Evolutionary conservation across 78 protist species (phyloP).

Genomic region (Creolimax fragrantissima): DNA sequence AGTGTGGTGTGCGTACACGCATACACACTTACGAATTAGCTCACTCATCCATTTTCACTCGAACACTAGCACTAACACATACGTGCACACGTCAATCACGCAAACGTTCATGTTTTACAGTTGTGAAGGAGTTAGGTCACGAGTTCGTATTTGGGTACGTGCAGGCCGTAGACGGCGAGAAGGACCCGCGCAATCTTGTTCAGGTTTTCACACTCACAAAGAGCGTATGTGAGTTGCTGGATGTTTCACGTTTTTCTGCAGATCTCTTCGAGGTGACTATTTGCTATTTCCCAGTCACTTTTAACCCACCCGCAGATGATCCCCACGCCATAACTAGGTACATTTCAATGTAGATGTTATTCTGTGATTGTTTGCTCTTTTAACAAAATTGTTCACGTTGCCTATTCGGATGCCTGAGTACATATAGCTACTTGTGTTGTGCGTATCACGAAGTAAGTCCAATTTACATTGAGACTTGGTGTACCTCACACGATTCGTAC

Average conservation of each 20-base stretch:
- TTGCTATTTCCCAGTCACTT: conserved; percentile 80
- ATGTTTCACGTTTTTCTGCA: conserved; percentile 11
- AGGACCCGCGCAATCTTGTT: conserved; percentile 85
- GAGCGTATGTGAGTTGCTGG: background rate
- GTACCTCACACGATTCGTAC: too few relatives aligned
- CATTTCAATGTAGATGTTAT: background rate
- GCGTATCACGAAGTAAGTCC: too few relatives aligned
- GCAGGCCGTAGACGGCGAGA: conserved; percentile 80
- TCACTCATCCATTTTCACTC: too few relatives aligned
- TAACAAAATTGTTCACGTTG: too few relatives aligned
- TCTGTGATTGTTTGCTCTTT: background rate
- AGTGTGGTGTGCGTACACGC: too few relatives aligned
- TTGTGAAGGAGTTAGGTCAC: conserved; percentile 4
- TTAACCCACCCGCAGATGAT: conserved; percentile 77
- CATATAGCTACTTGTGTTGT: too few relatives aligned
- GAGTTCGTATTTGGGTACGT: conserved; percentile 64
- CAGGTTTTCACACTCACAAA: conserved; percentile 44
- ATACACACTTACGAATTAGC: too few relatives aligned
- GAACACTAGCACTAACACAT: too few relatives aligned
- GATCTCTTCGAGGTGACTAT: conserved; percentile 63
- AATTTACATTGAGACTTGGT: too few relatives aligned
- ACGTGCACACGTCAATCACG: too few relatives aligned
- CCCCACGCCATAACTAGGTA: conserved; percentile 18
- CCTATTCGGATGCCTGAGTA: too few relatives aligned
- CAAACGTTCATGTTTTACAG: background rate